Conservation (phyloP, 1,284 basidiomycete species). For the Mycosarcoma maydis region DNA sequence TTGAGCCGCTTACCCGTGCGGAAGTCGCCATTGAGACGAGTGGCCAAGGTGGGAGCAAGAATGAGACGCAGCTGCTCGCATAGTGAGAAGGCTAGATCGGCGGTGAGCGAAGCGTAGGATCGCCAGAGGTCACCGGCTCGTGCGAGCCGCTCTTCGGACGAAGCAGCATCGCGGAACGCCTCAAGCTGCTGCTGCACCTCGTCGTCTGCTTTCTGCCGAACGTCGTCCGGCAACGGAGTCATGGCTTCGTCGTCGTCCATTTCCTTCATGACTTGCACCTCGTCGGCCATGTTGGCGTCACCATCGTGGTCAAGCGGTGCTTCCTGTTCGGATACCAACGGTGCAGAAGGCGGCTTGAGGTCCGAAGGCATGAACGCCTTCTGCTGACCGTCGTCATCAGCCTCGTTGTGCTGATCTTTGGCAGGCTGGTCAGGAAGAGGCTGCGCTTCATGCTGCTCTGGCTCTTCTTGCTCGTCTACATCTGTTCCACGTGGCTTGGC, state of each 20-base stretch:
- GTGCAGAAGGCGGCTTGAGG: conserved; percentile 29
- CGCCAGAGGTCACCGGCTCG: conserved; percentile 85
- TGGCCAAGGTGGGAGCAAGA: conserved; percentile 92
- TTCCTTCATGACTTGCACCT: conserved; percentile 74
- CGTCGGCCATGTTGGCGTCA: conserved; percentile 37
- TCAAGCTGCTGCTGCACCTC: conserved; percentile 60
- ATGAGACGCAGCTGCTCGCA: conserved; percentile 93
- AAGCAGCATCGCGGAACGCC: conserved; percentile 74
- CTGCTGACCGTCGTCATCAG: conserved; percentile 46
- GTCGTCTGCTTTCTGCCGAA: conserved; percentile 46
- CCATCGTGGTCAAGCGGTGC: conserved; percentile 30
- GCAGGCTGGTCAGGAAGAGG: conserved; percentile 57
- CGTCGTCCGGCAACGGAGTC: conserved; percentile 57
- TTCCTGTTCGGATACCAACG: conserved; percentile 29
- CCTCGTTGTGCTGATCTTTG: conserved; percentile 63
- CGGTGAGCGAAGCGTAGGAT: conserved; percentile 86
- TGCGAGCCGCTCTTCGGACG: conserved; percentile 72
- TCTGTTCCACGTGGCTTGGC: conserved; percentile 65
- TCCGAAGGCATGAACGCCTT: conserved; percentile 59
- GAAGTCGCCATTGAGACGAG: conserved; percentile 94
- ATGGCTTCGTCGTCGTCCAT: conserved; percentile 44
- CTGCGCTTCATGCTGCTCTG: conserved; percentile 23
- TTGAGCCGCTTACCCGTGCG: conserved; percentile 97
- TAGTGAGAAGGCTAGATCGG: conserved; percentile 83
- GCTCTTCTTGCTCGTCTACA: conserved; percentile 28